Conservation (phyloP, 345 rosid species). For the Aquilaria malaccensis region DNA sequence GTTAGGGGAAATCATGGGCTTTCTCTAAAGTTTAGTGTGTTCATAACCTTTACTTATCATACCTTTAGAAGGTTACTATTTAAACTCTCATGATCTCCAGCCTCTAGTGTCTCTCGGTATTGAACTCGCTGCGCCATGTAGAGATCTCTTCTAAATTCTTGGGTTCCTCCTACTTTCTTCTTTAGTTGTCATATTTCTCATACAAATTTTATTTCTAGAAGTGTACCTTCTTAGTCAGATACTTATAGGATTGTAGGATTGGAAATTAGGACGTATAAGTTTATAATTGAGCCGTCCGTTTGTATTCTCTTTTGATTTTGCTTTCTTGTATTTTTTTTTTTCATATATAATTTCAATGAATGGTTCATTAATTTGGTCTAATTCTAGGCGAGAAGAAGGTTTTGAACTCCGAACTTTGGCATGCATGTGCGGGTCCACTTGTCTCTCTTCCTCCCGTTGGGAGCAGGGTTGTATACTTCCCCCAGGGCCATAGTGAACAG, state of each 20-base stretch:
- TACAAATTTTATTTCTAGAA: background rate
- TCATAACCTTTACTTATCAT: background rate
- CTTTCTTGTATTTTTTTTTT: background rate
- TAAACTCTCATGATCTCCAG: background rate
- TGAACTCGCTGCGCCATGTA: too few species aligned
- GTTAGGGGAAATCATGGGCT: background rate
- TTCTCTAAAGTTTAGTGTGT: background rate
- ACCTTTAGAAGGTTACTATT: slow-evolving; percentile 43
- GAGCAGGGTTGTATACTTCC: slow-evolving; percentile 96
- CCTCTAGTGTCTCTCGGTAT: background rate
- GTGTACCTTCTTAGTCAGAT: slow-evolving; percentile 4
- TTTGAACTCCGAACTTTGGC: slow-evolving; percentile 98
- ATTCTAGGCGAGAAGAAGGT: slow-evolving; percentile 74
- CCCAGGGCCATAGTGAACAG: slow-evolving; percentile 99
- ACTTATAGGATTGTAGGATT: background rate
- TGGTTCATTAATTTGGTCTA: slow-evolving; percentile 10
- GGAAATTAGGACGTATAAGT: slow-evolving; percentile 2
- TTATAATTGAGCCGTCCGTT: background rate
- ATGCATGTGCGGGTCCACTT: slow-evolving; percentile 99
- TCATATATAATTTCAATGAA: background rate
- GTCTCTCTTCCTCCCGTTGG: slow-evolving; percentile 91
- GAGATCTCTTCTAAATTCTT: background rate
- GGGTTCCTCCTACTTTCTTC: slow-evolving; percentile 2
- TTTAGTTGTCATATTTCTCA: background rate
- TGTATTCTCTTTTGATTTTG: background rate